Evolutionary conservation across 2,329 filamentous ascomycete species (phyloP).

Genomic region (Geosmithia flava): DNA sequence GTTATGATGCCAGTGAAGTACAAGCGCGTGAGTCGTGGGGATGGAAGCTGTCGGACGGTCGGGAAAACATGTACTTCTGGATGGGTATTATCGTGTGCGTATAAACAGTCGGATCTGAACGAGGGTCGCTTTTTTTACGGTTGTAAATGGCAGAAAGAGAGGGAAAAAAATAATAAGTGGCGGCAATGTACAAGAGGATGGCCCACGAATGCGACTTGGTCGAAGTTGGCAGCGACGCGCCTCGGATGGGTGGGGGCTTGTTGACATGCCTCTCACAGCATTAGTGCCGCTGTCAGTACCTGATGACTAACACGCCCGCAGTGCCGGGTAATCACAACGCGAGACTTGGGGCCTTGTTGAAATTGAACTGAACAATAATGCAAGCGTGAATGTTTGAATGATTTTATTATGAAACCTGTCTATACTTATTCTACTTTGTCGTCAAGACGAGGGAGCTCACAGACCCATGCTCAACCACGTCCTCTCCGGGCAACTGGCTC

Average conservation of each 20-base stretch:
- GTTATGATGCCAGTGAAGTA: background rate
- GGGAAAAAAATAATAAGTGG: background rate
- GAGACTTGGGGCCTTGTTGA: no score
- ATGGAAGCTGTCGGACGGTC: background rate
- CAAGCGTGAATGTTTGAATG: no score
- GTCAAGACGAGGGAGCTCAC: slow-evolving; percentile 2
- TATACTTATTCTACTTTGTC: background rate
- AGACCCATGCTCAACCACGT: slow-evolving; percentile 6
- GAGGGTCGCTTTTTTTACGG: background rate
- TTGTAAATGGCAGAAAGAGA: no score
- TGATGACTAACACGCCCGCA: background rate
- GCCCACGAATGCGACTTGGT: background rate
- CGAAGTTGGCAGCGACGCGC: background rate
- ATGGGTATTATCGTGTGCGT: background rate
- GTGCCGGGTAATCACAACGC: no score
- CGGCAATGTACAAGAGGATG: background rate
- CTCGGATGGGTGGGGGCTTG: background rate
- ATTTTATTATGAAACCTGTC: background rate
- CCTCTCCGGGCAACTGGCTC: slow-evolving; percentile 6
- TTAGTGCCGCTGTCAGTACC: background rate
- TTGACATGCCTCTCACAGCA: background rate
- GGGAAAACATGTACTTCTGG: background rate
- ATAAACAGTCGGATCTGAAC: background rate
- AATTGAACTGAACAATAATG: no score
- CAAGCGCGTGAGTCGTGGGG: background rate